Evolutionary conservation across 2,329 filamentous ascomycete species (phyloP).

Genomic region (Trichophyton mentagrophytes): DNA sequence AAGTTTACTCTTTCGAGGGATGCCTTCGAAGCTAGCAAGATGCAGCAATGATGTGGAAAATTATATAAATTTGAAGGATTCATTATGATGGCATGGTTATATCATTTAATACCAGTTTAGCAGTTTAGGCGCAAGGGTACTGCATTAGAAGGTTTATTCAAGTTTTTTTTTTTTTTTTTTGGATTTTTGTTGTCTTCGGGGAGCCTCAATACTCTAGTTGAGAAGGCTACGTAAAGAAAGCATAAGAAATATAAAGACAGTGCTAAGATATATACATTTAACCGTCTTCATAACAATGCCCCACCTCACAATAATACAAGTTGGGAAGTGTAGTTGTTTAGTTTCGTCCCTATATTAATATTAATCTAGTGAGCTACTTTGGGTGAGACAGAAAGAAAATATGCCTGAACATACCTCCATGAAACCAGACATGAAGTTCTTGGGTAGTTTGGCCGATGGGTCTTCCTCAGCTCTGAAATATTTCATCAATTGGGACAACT

Average conservation of each 20-base stretch:
- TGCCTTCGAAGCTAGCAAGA: slow-evolving; percentile 39
- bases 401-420: slow-evolving; percentile 56
- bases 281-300: slow-evolving; percentile 1
- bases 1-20: slow-evolving; percentile 65
- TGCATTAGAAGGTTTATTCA: neutral
- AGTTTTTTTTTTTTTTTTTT: neutral
- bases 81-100: neutral
- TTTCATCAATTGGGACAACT: slow-evolving; percentile 86
- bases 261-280: slow-evolving; percentile 10
- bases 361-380: neutral
- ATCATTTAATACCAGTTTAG: neutral
- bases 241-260: neutral
- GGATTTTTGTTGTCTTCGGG: neutral
- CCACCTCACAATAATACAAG: neutral
- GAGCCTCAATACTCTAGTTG: neutral
- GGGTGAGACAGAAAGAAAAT: neutral
- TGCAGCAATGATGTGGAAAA: neutral
- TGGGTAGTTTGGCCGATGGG: slow-evolving; percentile 61
- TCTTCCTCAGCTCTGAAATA: slow-evolving; percentile 88
- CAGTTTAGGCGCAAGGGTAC: slow-evolving; percentile 1
- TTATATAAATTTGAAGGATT: neutral
- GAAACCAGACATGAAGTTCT: slow-evolving; percentile 88
- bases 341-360: slow-evolving; percentile 15
- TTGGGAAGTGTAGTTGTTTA: slow-evolving; percentile 14
- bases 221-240: neutral